These are phyloP conservation scores for Comarum palustre DNA, from an alignment of 306 rosid genomes.

Conservation along the genomic window DNA sequence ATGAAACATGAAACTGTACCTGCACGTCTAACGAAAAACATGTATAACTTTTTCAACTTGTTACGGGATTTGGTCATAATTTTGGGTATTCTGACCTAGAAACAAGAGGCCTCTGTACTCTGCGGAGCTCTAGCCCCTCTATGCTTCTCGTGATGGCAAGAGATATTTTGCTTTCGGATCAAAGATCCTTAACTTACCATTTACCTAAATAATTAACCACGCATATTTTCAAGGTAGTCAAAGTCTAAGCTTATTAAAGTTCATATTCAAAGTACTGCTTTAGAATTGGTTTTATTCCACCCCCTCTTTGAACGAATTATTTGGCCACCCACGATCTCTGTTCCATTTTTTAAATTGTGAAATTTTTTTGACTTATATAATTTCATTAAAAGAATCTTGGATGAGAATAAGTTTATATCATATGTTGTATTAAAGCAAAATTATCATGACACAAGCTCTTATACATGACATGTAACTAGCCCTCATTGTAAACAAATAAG, in stretches of 20 bases:
- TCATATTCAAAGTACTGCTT: not conserved
- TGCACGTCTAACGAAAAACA: not conserved
- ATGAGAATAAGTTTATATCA: too few relatives aligned
- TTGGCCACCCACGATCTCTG: not conserved
- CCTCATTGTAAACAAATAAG: too few relatives aligned
- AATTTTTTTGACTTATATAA: too few relatives aligned
- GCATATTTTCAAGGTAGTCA: conserved; percentile 12
- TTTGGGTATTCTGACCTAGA: conserved; percentile 6
- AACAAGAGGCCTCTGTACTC: not conserved
- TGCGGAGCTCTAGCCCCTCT: not conserved
- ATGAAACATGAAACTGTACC: not conserved
- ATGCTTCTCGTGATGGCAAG: not conserved
- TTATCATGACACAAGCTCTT: too few relatives aligned
- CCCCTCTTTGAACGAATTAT: not conserved
- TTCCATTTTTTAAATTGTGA: not conserved
- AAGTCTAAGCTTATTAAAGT: not conserved
- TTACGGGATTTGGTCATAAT: not conserved
- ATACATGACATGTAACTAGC: too few relatives aligned
- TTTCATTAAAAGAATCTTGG: too few relatives aligned
- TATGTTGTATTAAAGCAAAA: too few relatives aligned
- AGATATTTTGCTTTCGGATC: not conserved
- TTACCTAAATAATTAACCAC: not conserved
- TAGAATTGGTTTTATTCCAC: not conserved
- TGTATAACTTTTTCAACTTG: not conserved
- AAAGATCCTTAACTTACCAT: not conserved